Evolutionary conservation across 2,329 filamentous ascomycete species (phyloP), one percentile per base, ranked within the genome.

Genomic region (Aureobasidium namibiae): DNA sequence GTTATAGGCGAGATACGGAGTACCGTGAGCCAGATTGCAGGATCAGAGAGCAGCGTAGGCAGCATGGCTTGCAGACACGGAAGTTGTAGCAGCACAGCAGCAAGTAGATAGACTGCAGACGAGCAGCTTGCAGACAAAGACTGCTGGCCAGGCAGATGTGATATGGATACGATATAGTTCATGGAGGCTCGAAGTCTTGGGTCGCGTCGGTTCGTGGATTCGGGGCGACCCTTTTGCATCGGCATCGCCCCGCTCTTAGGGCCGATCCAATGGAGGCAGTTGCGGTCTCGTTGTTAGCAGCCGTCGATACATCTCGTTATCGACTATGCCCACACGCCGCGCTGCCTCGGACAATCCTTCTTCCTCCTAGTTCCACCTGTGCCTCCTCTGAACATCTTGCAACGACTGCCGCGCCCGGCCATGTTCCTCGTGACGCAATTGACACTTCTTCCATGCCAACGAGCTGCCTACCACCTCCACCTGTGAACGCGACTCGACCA

Each of bases 391-490:
- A 16, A 21, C 36, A 2, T 16, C 18, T 26, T 21, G 33, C 5
- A 23, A 38, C 29, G n/a, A 31, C 49, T n/a, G 14, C 21, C 29
- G 26, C 10, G 34, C 38, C 13, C 21, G 53, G 54, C 42, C 54
- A 57, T 57, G 54, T 57, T 18, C 54, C 54, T 31, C 31, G 54
- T 57, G 54, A 57, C 54, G 54, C 54, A 38, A 46, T 57, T 48
- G 54, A 46, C 42, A 26, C 11, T n/a, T 26, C 13, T 5, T 23
- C 42, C 42, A 45, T 45, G 42, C 42, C 42, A 14, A 29, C 24
- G 29, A 45, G 18, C 39, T 44, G 39, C 14, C 52, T n/a, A n/a
- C n/a, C n/a, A n/a, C n/a, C 52, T 44, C 16, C 36, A 33, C 36
- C 36, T 45, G 33, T 29, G 49, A 52, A 52, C 26, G 49, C 49